phyloP scores from a whole-genome alignment of 306 rosid species.

The Pyrus pyrifolia region DNA sequence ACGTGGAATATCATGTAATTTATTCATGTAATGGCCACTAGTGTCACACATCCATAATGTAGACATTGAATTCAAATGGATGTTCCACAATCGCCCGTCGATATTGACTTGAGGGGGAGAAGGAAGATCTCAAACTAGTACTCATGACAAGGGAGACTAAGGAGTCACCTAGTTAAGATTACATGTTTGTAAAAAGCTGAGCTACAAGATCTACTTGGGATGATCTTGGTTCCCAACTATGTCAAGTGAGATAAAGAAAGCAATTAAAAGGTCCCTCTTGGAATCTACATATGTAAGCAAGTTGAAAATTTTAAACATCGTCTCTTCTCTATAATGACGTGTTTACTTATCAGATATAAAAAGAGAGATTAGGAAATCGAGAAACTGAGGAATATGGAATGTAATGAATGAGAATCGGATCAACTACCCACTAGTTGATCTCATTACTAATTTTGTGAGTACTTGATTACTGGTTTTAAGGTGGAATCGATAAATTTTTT shows the following conservation, averaged over 20 bases:
- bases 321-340: neutral
- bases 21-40: constrained; percentile 52
- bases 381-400: too few species aligned
- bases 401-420: neutral
- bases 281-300: constrained; percentile 19
- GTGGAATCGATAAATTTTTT: neutral
- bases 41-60: constrained; percentile 36
- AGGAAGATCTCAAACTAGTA: constrained; percentile 29
- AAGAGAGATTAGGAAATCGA: too few species aligned
- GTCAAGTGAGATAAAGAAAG: constrained; percentile 13
- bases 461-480: too few species aligned
- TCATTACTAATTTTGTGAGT: too few species aligned
- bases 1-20: neutral
- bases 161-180: constrained; percentile 50
- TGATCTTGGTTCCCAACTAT: constrained; percentile 53
- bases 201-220: constrained; percentile 50
- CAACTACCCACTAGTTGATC: too few species aligned
- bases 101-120: constrained; percentile 47
- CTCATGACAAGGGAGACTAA: constrained; percentile 64
- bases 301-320: constrained; percentile 7
- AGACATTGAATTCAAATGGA: constrained; percentile 43
- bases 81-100: constrained; percentile 41
- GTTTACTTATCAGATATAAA: neutral
- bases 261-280: constrained; percentile 26
- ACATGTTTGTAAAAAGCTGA: constrained; percentile 58